Base-by-base conservation (phyloP, 2,329 filamentous ascomycete genomes). In the Ascochyta clinopodiicola region DNA sequence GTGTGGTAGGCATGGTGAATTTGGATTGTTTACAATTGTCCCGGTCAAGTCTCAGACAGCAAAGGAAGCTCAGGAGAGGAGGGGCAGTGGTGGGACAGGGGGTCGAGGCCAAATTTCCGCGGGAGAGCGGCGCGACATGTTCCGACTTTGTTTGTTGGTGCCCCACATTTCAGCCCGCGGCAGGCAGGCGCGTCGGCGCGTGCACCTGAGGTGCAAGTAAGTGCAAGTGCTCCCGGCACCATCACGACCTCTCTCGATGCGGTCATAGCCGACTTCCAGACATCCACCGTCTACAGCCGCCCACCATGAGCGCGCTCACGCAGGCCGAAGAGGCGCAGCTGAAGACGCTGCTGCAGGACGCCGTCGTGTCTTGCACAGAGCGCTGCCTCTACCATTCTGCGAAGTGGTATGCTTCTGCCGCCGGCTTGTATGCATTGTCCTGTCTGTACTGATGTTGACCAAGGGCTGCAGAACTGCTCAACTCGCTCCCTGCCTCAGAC, bases 391-490 rank as follows among this genome's bases (percentile, higher is more conserved):
- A 97, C 71, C 93, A 97, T 69, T 95, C 94, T 6, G 89, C 95
- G 25, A 98, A 98, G 86, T 99, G 95, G 95, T 96, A 70, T 34
- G 69, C 56, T 24, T 21, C 22, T 24, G 4, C 15, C 21, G 42
- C 46, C 36, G 29, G 44, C 43, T 45, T 25, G 15, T 44, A 22
- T 22, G 25, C 29, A 22, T 17, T 47, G 37, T 39, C 37, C 44
- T 47, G 37, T 39, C 37, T 42, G 44, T 69, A 42, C 64, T 69
- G 66, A 70, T 72, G 57, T 63, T 64, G 61, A 64, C 64, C 38
- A 71, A 97, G 94, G 94, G 91, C 93, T 43, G 94, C 95, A 67
- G 95, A 99, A 79, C 87, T 98, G 63, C 86, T 98, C 54, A 91
- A 90, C 69, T 90, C 95, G 2, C 86, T 98, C 36, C 84, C 89